Percentiles rank a stretch among this genome's conserved stretches.
Conservation (phyloP, 2,329 filamentous ascomycete genomes). For the Penicillium fuscoglaucum region DNA sequence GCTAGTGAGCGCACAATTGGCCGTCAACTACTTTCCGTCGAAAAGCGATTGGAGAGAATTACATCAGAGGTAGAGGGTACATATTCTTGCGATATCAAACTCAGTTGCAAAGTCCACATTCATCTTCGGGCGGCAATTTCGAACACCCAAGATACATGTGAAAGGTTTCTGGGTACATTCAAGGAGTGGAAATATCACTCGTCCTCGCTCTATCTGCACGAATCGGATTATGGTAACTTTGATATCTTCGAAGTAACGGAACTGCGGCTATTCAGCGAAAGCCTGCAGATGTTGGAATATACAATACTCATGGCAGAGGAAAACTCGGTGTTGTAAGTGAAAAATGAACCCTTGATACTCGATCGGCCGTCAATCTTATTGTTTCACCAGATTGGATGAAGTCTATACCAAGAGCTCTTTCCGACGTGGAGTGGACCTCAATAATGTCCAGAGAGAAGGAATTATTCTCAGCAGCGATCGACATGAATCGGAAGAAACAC, state of each 20-base stretch:
- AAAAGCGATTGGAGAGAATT: background rate
- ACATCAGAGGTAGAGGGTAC: background rate
- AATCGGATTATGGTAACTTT: background rate
- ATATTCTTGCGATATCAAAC: background rate
- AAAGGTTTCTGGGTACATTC: background rate
- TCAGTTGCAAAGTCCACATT: background rate
- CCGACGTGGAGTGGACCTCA: background rate
- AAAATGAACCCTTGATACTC: background rate
- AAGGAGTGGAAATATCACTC: background rate
- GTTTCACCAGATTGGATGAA: background rate
- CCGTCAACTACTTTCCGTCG: background rate
- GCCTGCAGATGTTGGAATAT: background rate
- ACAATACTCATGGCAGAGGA: background rate
- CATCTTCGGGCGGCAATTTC: background rate
- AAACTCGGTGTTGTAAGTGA: background rate
- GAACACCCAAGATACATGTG: background rate
- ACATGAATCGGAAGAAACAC: background rate
- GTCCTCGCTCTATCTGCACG: background rate
- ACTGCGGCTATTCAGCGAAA: background rate
- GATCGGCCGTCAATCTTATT: background rate
- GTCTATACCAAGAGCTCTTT: background rate
- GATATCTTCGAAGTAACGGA: background rate
- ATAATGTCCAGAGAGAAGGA: background rate
- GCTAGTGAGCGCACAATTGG: background rate
- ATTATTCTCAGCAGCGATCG: background rate